Conservation (phyloP, 2,329 filamentous ascomycete species). For the Claviceps fusiformis region DNA sequence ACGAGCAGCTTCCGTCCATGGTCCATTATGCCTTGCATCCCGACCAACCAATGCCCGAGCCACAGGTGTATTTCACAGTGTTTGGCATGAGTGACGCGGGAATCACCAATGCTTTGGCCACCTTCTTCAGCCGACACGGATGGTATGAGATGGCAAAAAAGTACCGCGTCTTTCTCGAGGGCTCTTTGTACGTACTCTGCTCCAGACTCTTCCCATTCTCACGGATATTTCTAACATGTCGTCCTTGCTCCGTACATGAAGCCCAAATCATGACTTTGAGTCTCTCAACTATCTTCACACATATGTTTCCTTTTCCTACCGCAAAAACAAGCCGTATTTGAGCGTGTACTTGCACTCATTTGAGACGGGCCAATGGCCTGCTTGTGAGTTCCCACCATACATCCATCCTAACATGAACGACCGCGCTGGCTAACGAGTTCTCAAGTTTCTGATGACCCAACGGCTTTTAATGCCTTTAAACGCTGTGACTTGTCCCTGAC, state of each 20-base stretch:
- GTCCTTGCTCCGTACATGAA: neutral
- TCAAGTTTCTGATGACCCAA: neutral
- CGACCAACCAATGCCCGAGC: neutral
- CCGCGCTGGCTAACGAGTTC: neutral
- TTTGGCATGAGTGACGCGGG: neutral
- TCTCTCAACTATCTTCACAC: neutral
- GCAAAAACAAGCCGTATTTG: neutral
- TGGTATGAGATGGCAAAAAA: neutral
- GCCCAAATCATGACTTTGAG: neutral
- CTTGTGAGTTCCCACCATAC: neutral
- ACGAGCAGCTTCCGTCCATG: conserved; percentile 2
- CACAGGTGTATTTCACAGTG: conserved; percentile 1
- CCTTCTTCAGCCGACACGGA: neutral
- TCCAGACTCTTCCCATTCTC: neutral
- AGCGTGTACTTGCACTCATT: conserved; percentile 1
- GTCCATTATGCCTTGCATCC: neutral
- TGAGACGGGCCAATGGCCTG: neutral
- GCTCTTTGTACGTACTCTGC: neutral
- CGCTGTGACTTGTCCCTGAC: neutral
- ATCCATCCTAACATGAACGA: neutral
- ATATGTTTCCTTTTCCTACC: neutral
- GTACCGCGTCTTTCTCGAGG: neutral
- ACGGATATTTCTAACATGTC: neutral
- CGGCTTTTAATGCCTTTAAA: neutral
- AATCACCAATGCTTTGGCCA: neutral